Evolutionary conservation across 106 monocot genomes (phyloP).

Genomic region (Dendrobium catenatum): DNA sequence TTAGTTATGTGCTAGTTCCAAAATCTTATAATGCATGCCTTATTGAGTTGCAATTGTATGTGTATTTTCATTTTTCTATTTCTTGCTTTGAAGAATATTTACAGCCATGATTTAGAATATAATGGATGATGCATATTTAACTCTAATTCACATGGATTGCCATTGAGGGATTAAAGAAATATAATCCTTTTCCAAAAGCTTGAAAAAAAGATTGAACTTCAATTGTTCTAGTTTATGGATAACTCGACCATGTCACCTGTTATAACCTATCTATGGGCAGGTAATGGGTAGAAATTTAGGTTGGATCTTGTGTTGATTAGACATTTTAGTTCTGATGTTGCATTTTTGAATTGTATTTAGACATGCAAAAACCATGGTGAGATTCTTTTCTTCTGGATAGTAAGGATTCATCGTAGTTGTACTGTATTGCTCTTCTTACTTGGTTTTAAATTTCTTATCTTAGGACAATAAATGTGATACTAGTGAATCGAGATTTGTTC

Average conservation of each 20-base stretch:
- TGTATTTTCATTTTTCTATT: not conserved
- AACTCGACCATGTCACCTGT: not conserved
- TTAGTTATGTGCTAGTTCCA: not conserved
- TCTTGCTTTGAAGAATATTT: not conserved
- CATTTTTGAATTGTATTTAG: not conserved
- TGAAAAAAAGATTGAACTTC: not conserved
- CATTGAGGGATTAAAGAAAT: not conserved
- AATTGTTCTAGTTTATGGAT: not conserved
- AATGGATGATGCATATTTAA: too few species aligned
- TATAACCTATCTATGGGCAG: not conserved
- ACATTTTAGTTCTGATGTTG: not conserved
- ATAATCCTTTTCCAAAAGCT: not conserved
- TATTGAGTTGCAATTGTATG: not conserved
- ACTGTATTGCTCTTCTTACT: not conserved
- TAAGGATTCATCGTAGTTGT: not conserved
- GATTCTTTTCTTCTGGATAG: not conserved
- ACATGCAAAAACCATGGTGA: not conserved
- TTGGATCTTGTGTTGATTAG: not conserved
- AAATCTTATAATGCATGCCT: not conserved
- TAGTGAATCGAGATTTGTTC: conserved; percentile 21
- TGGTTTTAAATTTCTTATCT: not conserved
- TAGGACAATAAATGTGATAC: conserved; percentile 27
- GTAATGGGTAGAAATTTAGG: not conserved
- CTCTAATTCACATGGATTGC: too few species aligned
- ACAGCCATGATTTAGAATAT: too few species aligned